Evolutionary conservation across 805 yeast species (phyloP).

Genomic region (Kodamaea kakaduensis): DNA sequence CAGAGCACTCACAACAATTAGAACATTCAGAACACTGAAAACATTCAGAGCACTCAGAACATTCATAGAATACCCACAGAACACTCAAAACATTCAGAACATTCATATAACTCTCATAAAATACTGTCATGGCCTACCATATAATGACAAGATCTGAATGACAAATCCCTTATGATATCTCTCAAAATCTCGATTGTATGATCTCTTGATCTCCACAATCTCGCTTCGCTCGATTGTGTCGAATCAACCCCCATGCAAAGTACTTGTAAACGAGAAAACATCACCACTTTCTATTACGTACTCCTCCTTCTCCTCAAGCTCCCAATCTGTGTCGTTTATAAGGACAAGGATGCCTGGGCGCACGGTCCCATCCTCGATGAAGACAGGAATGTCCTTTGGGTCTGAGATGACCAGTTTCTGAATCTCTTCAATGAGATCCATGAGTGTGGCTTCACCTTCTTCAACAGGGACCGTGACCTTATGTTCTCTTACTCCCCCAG

Average conservation of each 20-base stretch:
- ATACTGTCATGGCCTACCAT: too few relatives aligned
- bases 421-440: slow-evolving; percentile 55
- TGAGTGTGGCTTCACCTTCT: slow-evolving; percentile 39
- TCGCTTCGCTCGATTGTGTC: too few relatives aligned
- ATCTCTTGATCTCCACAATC: too few relatives aligned
- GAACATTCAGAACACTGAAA: too few relatives aligned
- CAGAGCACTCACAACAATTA: too few relatives aligned
- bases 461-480: slow-evolving; percentile 43
- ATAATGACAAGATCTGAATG: too few relatives aligned
- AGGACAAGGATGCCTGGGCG: slow-evolving; percentile 92
- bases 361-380: slow-evolving; percentile 74
- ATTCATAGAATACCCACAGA: too few relatives aligned
- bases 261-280: slow-evolving; percentile 80
- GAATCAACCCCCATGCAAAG: slow-evolving; percentile 90
- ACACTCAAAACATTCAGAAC: too few relatives aligned
- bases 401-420: slow-evolving; percentile 53
- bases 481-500: slow-evolving; percentile 54
- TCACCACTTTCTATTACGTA: slow-evolving; percentile 77
- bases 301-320: slow-evolving; percentile 81
- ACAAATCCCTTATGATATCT: too few relatives aligned
- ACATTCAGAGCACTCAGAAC: too few relatives aligned
- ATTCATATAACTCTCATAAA: too few relatives aligned
- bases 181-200: too few relatives aligned
- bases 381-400: slow-evolving; percentile 63
- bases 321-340: slow-evolving; percentile 96